Evolutionary conservation across 371 early-diverging fungal genomes (phyloP).

Genomic region (Mucor circinelloides): DNA sequence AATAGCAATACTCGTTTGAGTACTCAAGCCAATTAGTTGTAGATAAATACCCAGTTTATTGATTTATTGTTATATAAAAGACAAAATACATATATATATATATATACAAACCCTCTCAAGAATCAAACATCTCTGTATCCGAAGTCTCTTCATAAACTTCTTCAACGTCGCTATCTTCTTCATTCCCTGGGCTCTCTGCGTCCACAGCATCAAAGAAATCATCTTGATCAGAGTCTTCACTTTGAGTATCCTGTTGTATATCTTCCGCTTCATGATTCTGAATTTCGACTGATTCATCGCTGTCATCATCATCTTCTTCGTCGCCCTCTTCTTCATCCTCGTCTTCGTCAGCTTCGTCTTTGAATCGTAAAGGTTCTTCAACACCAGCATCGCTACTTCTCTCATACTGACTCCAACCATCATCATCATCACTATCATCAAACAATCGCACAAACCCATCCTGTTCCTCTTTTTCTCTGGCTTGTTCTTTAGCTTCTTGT

Average conservation of each 20-base stretch:
- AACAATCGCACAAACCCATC: slow-evolving; percentile 46
- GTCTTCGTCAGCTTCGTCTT: slow-evolving; percentile 14
- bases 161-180: slow-evolving; percentile 16
- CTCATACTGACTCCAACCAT: slow-evolving; percentile 35
- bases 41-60: too few species aligned
- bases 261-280: not conserved
- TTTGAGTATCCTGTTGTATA: not conserved
- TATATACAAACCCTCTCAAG: not conserved
- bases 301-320: slow-evolving; percentile 17
- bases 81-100: not conserved
- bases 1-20: too few species aligned
- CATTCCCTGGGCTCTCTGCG: not conserved
- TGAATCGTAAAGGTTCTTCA: slow-evolving; percentile 20
- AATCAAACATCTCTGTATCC: slow-evolving; percentile 13
- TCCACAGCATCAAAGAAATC: not conserved
- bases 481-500: not conserved
- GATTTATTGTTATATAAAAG: too few species aligned
- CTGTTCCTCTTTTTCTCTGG: slow-evolving; percentile 28
- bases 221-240: slow-evolving; percentile 8
- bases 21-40: too few species aligned
- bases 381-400: not conserved
- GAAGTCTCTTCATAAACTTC: slow-evolving; percentile 23
- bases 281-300: too few species aligned
- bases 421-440: slow-evolving; percentile 48
- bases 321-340: slow-evolving; percentile 21